Evolutionary conservation across 805 yeast genomes (phyloP).

Genomic region (Pichia scutulata): DNA sequence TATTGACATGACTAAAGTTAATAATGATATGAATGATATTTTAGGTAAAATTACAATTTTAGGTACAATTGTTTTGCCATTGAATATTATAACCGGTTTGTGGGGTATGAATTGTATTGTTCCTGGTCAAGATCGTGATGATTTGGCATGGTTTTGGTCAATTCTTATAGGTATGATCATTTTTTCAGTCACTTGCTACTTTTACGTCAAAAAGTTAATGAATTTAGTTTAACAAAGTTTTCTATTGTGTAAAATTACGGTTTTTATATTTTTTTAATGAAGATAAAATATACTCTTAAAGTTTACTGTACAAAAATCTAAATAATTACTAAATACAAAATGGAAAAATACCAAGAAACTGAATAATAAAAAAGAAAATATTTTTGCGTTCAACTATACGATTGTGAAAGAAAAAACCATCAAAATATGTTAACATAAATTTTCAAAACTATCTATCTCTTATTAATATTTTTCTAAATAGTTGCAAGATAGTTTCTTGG

Average conservation of each 20-base stretch:
- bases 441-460: neutral
- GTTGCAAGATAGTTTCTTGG: constrained; percentile 51
- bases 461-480: constrained; percentile 6
- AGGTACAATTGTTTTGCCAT: constrained; percentile 92
- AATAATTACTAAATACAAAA: no score
- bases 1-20: constrained; percentile 95
- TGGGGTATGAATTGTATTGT: constrained; percentile 99
- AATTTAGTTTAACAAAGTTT: constrained; percentile 19
- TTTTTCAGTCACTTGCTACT: constrained; percentile 40
- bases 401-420: neutral
- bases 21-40: constrained; percentile 95
- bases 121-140: constrained; percentile 77
- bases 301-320: neutral
- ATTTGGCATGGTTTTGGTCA: constrained; percentile 58
- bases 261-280: neutral
- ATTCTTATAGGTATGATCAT: constrained; percentile 39
- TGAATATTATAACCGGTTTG: constrained; percentile 90
- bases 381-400: neutral
- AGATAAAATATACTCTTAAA: neutral
- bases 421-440: neutral
- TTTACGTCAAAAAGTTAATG: constrained; percentile 39
- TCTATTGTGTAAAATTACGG: neutral
- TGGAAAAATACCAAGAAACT: neutral
- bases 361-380: neutral
- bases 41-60: constrained; percentile 86